These are phyloP conservation scores for Juncus inflexus DNA, from an alignment of 176 grass and related monocot genomes.

Conservation along the genomic window DNA sequence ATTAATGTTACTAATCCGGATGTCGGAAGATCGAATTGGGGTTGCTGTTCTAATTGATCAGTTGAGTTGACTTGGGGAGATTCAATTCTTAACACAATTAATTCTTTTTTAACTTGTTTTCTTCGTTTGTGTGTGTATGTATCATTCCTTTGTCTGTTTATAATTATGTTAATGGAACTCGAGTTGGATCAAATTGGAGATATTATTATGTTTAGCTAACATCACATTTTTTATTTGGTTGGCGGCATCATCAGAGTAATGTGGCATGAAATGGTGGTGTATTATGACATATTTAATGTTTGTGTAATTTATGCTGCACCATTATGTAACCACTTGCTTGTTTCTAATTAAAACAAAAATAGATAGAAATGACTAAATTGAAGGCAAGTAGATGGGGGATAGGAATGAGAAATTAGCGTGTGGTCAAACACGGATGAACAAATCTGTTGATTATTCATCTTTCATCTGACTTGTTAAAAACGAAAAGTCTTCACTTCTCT, in stretches of 20 bases:
- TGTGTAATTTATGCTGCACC: too few species aligned
- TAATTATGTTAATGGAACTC: neutral
- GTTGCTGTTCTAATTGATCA: constrained; percentile 25
- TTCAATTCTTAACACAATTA: constrained; percentile 1
- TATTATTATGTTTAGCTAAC: neutral
- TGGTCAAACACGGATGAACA: too few species aligned
- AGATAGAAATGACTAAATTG: neutral
- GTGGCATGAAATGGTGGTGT: neutral
- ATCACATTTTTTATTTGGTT: constrained; percentile 1
- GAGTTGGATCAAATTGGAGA: constrained; percentile 12
- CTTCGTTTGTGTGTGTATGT: neutral
- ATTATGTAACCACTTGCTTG: neutral
- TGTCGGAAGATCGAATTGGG: neutral
- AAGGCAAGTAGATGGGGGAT: too few species aligned
- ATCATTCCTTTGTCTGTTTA: neutral
- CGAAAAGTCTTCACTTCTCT: too few species aligned
- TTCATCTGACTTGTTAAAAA: too few species aligned
- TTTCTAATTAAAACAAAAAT: neutral
- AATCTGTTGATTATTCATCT: too few species aligned
- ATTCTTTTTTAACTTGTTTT: constrained; percentile 17
- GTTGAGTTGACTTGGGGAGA: too few species aligned
- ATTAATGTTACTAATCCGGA: constrained; percentile 17
- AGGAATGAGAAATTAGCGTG: too few species aligned
- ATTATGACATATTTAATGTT: neutral
- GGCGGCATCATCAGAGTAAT: neutral